Evolutionary conservation across 2,329 filamentous ascomycete genomes (phyloP), one percentile per base, ranked within the genome.

Genomic region (Cladosporium sp.): DNA sequence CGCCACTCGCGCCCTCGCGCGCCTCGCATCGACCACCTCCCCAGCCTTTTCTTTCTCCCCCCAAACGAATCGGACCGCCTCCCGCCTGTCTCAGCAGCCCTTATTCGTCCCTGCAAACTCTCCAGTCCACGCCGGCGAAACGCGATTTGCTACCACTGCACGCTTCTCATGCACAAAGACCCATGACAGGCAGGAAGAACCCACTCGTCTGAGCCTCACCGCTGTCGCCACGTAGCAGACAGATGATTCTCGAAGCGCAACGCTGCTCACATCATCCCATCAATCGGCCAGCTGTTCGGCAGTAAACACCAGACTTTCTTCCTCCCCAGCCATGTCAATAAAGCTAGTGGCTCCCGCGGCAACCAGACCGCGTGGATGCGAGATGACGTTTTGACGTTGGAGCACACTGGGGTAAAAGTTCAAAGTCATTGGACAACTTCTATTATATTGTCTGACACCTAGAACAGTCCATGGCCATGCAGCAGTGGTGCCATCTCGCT

Each of bases 161-260:
- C 61, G 36, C 61, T 64, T 64, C 51, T 18, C 34, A 47, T 64
- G 61, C 61, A 64, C 34, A 24, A n/a, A 12, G 34, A 21, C 49
- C 49, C 57, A 59, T 58, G 30, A 15, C 30, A 32, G n/a, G 11
- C n/a, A 41, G 24, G 21, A 41, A 26, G 14, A n/a, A 24, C 30
- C 60, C 51, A 64, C 61, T 47, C 24, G 51, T 4, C 12, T 21
- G n/a, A 64, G 61, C 61, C 61, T 64, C 51, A 64, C 61, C 61
- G 61, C 61, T 57, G 18, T 34, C 36, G 36, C 61, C 51, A 64
- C 51, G 61, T 64, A 38, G 49, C 51, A 24, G 18, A 30, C 26
- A 59, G 24, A 52, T 28, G 14, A 7, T 21, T 32, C 44, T 24
- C 24, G 36, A 38, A 26, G 10, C 8, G 21, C 21, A 24, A 24